phyloP scores from a whole-genome alignment of 306 rosid species.

The Delonix regia region DNA sequence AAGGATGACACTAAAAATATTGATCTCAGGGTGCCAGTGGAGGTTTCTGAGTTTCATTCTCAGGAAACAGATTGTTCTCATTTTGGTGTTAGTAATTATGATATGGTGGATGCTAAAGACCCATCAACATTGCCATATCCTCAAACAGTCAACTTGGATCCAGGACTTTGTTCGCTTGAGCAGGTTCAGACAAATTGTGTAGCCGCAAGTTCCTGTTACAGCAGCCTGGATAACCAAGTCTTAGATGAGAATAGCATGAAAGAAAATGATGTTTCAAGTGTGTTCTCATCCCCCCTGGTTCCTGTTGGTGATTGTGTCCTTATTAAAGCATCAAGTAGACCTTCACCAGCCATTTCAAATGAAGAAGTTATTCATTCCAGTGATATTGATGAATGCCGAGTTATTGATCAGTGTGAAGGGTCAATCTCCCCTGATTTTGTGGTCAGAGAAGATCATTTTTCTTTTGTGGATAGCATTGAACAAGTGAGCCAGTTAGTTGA shows the following conservation, averaged over 20 bases:
- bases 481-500: conserved; percentile 35
- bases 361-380: conserved; percentile 61
- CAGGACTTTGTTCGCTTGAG: conserved; percentile 41
- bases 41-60: conserved; percentile 40
- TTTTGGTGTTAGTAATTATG: conserved; percentile 31
- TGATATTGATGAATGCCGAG: conserved; percentile 56
- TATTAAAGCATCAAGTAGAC: conserved; percentile 38
- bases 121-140: conserved; percentile 35
- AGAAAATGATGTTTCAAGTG: conserved; percentile 40
- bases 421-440: conserved; percentile 38
- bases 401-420: conserved; percentile 37
- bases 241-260: conserved; percentile 38
- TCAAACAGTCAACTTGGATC: conserved; percentile 47
- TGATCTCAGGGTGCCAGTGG: conserved; percentile 42
- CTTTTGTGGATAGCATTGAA: conserved; percentile 39
- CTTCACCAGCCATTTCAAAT: conserved; percentile 43
- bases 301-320: conserved; percentile 37
- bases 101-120: conserved; percentile 38
- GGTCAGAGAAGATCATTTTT: conserved; percentile 41
- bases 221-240: conserved; percentile 42
- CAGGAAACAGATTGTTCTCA: conserved; percentile 39
- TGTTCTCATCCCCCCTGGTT: conserved; percentile 42
- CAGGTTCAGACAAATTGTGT: conserved; percentile 42
- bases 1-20: conserved; percentile 12
- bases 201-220: conserved; percentile 41